Evolutionary conservation across 1,284 basidiomycete species (phyloP).

Genomic region (Puccinia polysora): DNA sequence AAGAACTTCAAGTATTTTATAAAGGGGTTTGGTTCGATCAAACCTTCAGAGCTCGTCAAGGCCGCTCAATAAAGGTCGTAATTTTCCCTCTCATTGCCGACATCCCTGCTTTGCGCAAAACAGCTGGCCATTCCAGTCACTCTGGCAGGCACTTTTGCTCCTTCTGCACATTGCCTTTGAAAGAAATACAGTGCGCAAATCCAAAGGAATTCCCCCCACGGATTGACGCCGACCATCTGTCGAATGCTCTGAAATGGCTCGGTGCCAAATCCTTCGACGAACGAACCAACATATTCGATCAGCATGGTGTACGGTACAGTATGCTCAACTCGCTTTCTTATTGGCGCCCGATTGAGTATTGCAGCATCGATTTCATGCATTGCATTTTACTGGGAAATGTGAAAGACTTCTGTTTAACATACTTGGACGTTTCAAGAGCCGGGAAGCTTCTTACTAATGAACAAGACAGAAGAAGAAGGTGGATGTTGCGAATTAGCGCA

Average conservation of each 20-base stretch:
- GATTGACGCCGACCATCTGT: slow-evolving; percentile 1
- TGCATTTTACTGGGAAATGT: slow-evolving; percentile 14
- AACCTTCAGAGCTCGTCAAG: slow-evolving; percentile 7
- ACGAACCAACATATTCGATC: background rate
- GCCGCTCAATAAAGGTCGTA: background rate
- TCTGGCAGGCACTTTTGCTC: slow-evolving; percentile 11
- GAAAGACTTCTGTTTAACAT: slow-evolving; percentile 11
- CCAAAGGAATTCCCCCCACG: background rate
- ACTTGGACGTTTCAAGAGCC: slow-evolving; percentile 3
- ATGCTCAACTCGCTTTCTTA: slow-evolving; percentile 20
- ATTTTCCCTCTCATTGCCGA: slow-evolving; percentile 29
- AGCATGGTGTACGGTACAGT: slow-evolving; percentile 24
- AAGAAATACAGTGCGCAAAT: slow-evolving; percentile 11
- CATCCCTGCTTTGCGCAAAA: slow-evolving; percentile 21
- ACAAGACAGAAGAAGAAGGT: background rate
- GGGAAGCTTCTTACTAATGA: slow-evolving; percentile 4
- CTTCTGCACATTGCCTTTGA: background rate
- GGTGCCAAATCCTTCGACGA: background rate
- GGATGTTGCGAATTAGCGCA: background rate
- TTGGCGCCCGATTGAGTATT: slow-evolving; percentile 21
- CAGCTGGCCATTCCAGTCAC: slow-evolving; percentile 16
- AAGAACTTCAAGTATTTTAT: background rate
- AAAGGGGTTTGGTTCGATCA: slow-evolving; percentile 11
- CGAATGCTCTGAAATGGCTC: slow-evolving; percentile 5
- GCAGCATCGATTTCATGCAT: slow-evolving; percentile 33